phyloP scores from a whole-genome alignment of 2,329 filamentous ascomycete genomes.

The Alternaria hordeiaustralica region DNA sequence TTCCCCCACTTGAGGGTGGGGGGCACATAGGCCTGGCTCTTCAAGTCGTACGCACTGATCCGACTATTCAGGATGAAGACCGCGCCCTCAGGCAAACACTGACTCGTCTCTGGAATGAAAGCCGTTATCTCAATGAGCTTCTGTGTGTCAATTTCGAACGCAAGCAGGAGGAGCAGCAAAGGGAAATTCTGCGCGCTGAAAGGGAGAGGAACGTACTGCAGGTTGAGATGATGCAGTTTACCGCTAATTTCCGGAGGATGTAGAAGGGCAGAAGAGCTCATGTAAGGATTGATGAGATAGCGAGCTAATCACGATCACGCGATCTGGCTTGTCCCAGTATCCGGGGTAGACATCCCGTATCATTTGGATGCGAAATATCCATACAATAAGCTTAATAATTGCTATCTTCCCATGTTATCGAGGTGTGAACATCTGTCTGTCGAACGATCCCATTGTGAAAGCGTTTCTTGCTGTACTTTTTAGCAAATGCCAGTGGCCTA shows the following conservation, averaged over 20 bases:
- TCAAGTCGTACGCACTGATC: background rate
- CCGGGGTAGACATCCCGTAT: background rate
- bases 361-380: background rate
- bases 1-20: background rate
- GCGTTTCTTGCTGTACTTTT: background rate
- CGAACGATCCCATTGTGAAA: background rate
- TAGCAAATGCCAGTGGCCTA: background rate
- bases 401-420: background rate
- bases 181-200: background rate
- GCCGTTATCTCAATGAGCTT: background rate
- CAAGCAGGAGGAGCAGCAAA: background rate
- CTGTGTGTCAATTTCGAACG: background rate
- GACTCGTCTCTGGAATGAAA: background rate
- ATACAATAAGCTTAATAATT: background rate
- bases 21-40: background rate
- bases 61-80: background rate
- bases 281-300: background rate
- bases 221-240: background rate
- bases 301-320: background rate
- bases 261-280: background rate
- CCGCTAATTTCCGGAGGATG: background rate
- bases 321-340: background rate
- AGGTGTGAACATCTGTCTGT: background rate
- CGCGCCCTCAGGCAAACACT: background rate
- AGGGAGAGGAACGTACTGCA: background rate